Percentiles rank a stretch among this genome's conserved stretches.
Conservation (phyloP, 345 rosid genomes). For the Zanthoxylum bungeanum region DNA sequence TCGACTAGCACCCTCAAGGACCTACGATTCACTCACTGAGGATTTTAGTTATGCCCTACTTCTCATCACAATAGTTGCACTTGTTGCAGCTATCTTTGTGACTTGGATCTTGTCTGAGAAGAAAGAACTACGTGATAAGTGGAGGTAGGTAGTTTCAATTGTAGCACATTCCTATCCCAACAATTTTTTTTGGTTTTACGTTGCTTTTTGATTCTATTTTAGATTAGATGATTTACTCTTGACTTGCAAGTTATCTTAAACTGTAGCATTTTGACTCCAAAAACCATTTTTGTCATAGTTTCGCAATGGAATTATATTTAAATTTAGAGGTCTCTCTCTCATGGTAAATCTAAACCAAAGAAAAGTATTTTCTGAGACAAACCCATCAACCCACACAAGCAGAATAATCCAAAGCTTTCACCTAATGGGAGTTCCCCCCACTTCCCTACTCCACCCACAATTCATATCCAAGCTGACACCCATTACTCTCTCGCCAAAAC, state of each 20-base stretch:
- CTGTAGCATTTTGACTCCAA: constrained; percentile 10
- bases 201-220: constrained; percentile 11
- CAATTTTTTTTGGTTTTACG: not conserved
- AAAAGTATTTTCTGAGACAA: too few relatives aligned
- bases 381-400: constrained; percentile 21
- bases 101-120: constrained; percentile 86
- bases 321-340: not conserved
- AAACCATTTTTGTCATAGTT: constrained; percentile 6
- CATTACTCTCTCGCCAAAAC: constrained; percentile 20
- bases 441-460: not conserved
- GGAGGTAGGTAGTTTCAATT: constrained; percentile 53
- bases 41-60: constrained; percentile 92
- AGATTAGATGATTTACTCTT: constrained; percentile 20
- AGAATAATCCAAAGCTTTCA: constrained; percentile 76
- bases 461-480: not conserved
- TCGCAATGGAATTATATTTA: not conserved
- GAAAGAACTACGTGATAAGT: constrained; percentile 82
- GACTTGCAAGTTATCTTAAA: constrained; percentile 23
- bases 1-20: too few relatives aligned
- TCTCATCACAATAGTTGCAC: constrained; percentile 81
- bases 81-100: constrained; percentile 74
- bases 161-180: constrained; percentile 19
- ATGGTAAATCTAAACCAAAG: too few relatives aligned
- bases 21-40: constrained; percentile 93
- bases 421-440: constrained; percentile 79